Evolutionary conservation across 2,329 filamentous ascomycete species (phyloP).

Genomic region (Ophiocordyceps camponoti-leonardi): DNA sequence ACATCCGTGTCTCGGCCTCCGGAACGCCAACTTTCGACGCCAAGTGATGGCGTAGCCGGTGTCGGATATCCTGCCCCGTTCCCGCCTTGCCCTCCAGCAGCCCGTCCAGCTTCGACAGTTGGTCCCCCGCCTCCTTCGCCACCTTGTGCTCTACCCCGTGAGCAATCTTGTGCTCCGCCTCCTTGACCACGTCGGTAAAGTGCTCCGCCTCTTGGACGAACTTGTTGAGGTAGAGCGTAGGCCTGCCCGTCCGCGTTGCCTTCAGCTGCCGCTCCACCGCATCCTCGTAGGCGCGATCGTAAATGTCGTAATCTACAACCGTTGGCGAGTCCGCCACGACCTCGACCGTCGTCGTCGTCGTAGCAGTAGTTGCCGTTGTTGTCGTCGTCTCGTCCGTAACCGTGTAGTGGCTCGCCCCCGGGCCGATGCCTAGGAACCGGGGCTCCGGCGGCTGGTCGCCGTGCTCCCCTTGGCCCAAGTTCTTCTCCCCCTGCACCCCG

Average conservation of each 20-base stretch:
- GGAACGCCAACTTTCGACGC: slow-evolving; percentile 4
- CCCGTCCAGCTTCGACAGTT: neutral
- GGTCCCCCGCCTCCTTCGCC: neutral
- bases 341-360: slow-evolving; percentile 6
- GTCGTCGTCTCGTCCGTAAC: slow-evolving; percentile 18
- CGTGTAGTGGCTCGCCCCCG: slow-evolving; percentile 35
- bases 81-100: neutral
- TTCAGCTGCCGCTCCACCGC: slow-evolving; percentile 62
- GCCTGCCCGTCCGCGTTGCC: slow-evolving; percentile 20
- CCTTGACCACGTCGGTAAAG: slow-evolving; percentile 19
- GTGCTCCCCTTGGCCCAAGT: slow-evolving; percentile 5
- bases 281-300: slow-evolving; percentile 65
- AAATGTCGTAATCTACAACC: slow-evolving; percentile 72
- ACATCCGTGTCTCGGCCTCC: neutral
- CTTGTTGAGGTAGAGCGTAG: slow-evolving; percentile 30
- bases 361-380: too few species aligned
- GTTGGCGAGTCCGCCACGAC: slow-evolving; percentile 72
- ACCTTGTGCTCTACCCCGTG: neutral
- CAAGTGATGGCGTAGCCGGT: slow-evolving; percentile 1
- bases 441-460: slow-evolving; percentile 45
- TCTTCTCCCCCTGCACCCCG: slow-evolving; percentile 13
- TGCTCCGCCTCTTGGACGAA: slow-evolving; percentile 26
- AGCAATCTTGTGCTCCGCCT: slow-evolving; percentile 3
- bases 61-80: neutral
- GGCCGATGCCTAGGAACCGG: slow-evolving; percentile 61